Conservation (phyloP, 139 green algal species). For the Auxenochlorella pyrenoidosa region DNA sequence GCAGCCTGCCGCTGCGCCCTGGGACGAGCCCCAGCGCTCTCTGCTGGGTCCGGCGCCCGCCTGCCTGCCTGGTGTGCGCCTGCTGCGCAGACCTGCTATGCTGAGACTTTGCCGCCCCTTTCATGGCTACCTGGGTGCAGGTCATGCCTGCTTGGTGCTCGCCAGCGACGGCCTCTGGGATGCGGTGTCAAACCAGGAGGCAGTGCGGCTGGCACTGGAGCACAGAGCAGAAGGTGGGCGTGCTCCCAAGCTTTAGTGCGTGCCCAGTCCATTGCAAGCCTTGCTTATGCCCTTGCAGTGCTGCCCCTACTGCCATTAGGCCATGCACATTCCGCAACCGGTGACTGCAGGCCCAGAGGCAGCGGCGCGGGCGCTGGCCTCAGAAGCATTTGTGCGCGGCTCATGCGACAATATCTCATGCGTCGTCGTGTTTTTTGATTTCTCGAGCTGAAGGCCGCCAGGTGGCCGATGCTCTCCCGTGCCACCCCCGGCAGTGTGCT, state of each 20-base stretch:
- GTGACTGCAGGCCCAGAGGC: conserved; percentile 49
- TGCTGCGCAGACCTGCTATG: neutral
- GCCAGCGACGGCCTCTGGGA: conserved; percentile 97
- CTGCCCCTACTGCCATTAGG: no score
- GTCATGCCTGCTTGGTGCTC: conserved; percentile 85
- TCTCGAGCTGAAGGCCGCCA: neutral
- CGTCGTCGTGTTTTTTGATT: conserved; percentile 7
- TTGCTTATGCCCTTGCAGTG: no score
- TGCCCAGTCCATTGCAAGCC: no score
- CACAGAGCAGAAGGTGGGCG: conserved; percentile 24
- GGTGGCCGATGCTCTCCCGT: no score
- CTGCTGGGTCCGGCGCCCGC: no score
- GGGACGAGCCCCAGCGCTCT: no score
- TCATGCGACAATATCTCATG: conserved; percentile 43
- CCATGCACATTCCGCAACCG: no score
- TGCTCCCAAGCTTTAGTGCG: no score
- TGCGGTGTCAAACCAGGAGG: conserved; percentile 87
- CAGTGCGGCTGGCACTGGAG: conserved; percentile 51
- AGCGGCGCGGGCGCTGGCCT: conserved; percentile 72
- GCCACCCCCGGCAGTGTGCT: no score
- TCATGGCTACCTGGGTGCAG: neutral
- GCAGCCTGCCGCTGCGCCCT: no score
- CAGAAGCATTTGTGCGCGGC: conserved; percentile 79
- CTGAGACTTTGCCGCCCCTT: neutral
- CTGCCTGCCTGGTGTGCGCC: no score